Percentiles rank a stretch among this genome's conserved stretches.
phyloP scores from a whole-genome alignment of 2,329 filamentous ascomycete species.

The Endothia cerciana region DNA sequence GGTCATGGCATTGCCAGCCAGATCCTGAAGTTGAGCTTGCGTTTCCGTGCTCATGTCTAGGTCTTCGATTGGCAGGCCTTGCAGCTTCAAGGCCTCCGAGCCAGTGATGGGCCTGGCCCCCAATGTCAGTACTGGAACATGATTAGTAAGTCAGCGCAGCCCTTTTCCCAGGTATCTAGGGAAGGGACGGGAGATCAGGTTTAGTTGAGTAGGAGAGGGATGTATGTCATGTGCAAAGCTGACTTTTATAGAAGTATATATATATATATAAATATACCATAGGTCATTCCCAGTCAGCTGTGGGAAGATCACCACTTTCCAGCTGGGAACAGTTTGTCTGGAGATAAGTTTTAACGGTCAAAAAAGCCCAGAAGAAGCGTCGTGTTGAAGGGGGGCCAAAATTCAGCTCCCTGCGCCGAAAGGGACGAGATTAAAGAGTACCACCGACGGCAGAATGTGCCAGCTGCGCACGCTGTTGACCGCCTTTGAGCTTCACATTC shows the following conservation, averaged over 20 bases:
- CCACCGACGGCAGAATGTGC: neutral
- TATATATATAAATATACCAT: too few species aligned
- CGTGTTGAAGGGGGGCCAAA: too few species aligned
- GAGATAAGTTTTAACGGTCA: too few species aligned
- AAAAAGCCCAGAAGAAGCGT: too few species aligned
- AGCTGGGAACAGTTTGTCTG: neutral
- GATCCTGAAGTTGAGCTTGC: constrained; percentile 64
- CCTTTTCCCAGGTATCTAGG: too few species aligned
- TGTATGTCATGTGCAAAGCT: too few species aligned
- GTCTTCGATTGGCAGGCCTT: constrained; percentile 68
- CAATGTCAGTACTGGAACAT: constrained; percentile 61
- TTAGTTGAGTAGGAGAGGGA: too few species aligned
- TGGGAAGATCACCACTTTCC: neutral
- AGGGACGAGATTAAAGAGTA: neutral
- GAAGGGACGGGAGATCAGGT: too few species aligned
- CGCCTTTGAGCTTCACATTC: neutral
- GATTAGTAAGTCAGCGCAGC: too few species aligned
- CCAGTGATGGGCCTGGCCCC: constrained; percentile 65
- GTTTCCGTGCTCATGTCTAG: constrained; percentile 68
- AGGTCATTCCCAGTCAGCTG: neutral
- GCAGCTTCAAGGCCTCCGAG: constrained; percentile 65
- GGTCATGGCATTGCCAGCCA: constrained; percentile 82
- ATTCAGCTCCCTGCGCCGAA: neutral
- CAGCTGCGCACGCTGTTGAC: neutral
- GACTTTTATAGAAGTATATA: too few species aligned